phyloP scores from a whole-genome alignment of 306 rosid genomes.

The Quercus rubra region DNA sequence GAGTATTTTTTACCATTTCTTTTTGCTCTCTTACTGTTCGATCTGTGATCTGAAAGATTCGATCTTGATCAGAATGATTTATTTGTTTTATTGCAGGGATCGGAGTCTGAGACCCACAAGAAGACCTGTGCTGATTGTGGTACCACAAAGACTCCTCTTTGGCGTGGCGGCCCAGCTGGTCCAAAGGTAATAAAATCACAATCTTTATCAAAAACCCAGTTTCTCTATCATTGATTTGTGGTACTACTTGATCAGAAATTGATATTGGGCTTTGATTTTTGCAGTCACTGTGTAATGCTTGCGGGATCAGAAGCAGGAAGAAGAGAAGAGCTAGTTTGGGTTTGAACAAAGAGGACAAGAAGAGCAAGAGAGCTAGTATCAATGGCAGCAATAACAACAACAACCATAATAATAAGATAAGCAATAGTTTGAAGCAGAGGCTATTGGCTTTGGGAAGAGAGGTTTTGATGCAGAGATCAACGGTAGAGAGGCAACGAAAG shows the following conservation, averaged over 20 bases:
- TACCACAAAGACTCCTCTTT: constrained; percentile 87
- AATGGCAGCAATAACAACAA: constrained; percentile 3
- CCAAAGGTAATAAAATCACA: constrained; percentile 57
- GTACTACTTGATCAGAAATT: neutral
- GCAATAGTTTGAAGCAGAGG: constrained; percentile 63
- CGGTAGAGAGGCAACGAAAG: constrained; percentile 62
- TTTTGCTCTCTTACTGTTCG: neutral
- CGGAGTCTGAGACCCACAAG: constrained; percentile 60
- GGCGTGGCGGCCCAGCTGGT: constrained; percentile 98
- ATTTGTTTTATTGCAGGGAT: constrained; percentile 53
- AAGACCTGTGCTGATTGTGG: constrained; percentile 95
- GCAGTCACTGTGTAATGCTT: constrained; percentile 92
- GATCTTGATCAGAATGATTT: constrained; percentile 30
- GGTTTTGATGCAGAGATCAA: constrained; percentile 77
- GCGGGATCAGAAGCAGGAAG: constrained; percentile 98
- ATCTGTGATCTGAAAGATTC: neutral
- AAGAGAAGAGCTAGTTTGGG: constrained; percentile 85
- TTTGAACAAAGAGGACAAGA: constrained; percentile 54
- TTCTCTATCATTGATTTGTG: neutral
- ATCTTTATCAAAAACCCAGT: neutral
- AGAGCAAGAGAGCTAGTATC: constrained; percentile 32
- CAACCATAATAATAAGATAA: constrained; percentile 25
- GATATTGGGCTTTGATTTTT: neutral
- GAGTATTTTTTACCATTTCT: constrained; percentile 27
- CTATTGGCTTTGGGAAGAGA: constrained; percentile 62